A percentile compares a stretch with the other conserved stretches of the same genome.
Conservation (phyloP, 2,329 filamentous ascomycete species). For the Fusarium xyrophilum region DNA sequence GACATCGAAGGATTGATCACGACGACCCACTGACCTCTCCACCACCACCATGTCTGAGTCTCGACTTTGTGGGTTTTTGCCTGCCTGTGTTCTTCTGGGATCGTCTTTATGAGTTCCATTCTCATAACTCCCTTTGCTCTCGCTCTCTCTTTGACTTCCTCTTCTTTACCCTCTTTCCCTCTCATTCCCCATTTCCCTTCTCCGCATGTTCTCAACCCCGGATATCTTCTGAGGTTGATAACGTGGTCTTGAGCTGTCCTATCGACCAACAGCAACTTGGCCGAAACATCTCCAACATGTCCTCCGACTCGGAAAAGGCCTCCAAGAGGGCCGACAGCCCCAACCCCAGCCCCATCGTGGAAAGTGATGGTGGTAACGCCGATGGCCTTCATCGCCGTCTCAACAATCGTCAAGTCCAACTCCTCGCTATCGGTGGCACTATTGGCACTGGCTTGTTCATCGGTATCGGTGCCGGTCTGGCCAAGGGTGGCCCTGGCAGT, state of each 20-base stretch:
- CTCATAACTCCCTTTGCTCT: slow-evolving; percentile 18
- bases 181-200: background rate
- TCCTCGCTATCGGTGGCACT: slow-evolving; percentile 30
- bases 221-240: slow-evolving; percentile 9
- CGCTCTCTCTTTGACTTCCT: background rate
- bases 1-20: background rate
- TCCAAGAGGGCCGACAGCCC: slow-evolving; percentile 24
- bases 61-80: slow-evolving; percentile 2
- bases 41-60: slow-evolving; percentile 10
- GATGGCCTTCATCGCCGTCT: slow-evolving; percentile 34
- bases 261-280: slow-evolving; percentile 8
- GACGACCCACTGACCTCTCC: slow-evolving; percentile 20
- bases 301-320: slow-evolving; percentile 25
- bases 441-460: slow-evolving; percentile 31
- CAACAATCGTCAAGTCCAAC: slow-evolving; percentile 35
- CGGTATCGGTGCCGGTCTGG: slow-evolving; percentile 31
- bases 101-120: background rate
- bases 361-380: slow-evolving; percentile 13
- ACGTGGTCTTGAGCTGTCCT: background rate
- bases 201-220: slow-evolving; percentile 21
- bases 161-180: background rate
- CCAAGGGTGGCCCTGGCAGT: slow-evolving; percentile 29
- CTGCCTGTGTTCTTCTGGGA: background rate
- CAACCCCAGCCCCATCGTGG: slow-evolving; percentile 1
- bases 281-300: slow-evolving; percentile 20